These are phyloP conservation scores for Lentinula detonsa DNA, from an alignment of 768 basidiomycete species.

Conservation along the genomic window DNA sequence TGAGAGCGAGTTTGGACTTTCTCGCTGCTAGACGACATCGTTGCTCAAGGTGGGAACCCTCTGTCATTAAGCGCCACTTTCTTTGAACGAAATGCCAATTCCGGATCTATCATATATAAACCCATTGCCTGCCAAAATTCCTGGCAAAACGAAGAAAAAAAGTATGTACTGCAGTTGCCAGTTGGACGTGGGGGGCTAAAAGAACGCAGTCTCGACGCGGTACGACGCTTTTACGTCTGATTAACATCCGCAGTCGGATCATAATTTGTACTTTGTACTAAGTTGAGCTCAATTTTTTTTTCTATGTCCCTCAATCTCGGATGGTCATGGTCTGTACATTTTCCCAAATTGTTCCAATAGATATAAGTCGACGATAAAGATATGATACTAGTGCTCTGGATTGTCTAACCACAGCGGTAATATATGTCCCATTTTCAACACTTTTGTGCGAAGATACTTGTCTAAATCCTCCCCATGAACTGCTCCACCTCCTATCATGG, in stretches of 20 bases:
- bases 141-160: no score
- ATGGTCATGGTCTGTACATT: no score
- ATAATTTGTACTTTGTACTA: no score
- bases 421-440: constrained; percentile 97
- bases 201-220: neutral
- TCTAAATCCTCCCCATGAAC: constrained; percentile 85
- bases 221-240: no score
- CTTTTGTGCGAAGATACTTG: constrained; percentile 92
- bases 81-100: neutral
- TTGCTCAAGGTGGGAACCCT: no score
- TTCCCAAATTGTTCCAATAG: no score
- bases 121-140: no score
- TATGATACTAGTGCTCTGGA: constrained; percentile 11
- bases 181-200: neutral
- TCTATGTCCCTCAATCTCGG: neutral
- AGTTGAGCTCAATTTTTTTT: neutral
- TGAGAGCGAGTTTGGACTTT: constrained; percentile 20
- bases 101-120: neutral
- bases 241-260: no score
- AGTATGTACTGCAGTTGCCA: no score
- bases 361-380: neutral
- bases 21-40: constrained; percentile 19
- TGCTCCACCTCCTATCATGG: constrained; percentile 73
- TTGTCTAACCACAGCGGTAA: constrained; percentile 44
- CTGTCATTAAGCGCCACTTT: neutral